Evolutionary conservation across 2,329 filamentous ascomycete species (phyloP), one percentile per base, ranked within the genome.

Genomic region (Nothopassalora personata): DNA sequence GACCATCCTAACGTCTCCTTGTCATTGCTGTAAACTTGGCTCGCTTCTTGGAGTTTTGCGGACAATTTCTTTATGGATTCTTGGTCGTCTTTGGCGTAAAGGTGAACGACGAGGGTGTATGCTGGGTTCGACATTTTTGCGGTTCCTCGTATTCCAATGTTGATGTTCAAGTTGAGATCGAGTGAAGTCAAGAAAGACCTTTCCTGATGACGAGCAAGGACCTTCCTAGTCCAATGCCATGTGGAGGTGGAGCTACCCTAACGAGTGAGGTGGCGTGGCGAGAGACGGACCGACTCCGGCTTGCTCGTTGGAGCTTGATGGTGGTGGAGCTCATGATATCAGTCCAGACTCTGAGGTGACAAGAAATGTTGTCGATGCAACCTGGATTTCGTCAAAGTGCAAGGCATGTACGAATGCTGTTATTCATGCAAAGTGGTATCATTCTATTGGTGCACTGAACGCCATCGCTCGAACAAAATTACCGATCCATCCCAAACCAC

Each of bases 11-110:
- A 64, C 47, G 74, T 89, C 77, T 90, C 88, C 70, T 83, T 83
- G 76, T 90, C 88, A 64, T 88, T 79, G 64, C 81, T 83, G 76
- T 90, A 90, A 63, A 90, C 81, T 62, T 84, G 81, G 60, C 85
- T 86, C n/a, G 88, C 88, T 72, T 91, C 88, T 70, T 87, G 81
- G 58, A 91, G 83, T 78, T 90, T 91, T 58, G 83, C 83, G 68
- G 85, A 83, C 59, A 91, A 77, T 74, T 87, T 88, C 61, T 79
- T 76, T 75, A 90, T 86, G 70, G 79, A 80, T 56, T 84, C 82
- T 11, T 80, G 74, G 68, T 88, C 81, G 58, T 84, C 79, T 70
- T 90, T 90, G 64, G 87, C 86, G 76, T 86, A 84, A 63, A 90
- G 80, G 73, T 87, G 85, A 52, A 87, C 85, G 66, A 86, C 84